Conservation (phyloP, 805 yeast genomes). For the Spathaspora hagerdaliae region DNA sequence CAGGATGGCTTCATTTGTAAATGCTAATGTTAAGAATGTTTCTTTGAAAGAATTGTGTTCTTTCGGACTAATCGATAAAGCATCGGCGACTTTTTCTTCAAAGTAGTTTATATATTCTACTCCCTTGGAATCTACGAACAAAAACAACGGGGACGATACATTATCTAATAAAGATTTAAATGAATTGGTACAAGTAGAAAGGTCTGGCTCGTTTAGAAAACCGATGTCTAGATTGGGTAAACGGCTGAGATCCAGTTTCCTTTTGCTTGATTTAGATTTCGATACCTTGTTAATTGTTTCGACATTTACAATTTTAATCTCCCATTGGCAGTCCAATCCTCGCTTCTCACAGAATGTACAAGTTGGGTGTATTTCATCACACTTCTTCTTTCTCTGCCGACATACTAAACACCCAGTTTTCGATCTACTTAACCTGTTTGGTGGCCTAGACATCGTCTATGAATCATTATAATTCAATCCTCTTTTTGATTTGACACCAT, state of each 20-base stretch:
- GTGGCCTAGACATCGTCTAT: too few relatives aligned
- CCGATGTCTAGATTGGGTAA: background rate
- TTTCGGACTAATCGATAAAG: slow-evolving; percentile 12
- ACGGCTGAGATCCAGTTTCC: background rate
- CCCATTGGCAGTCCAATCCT: slow-evolving; percentile 15
- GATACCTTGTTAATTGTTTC: background rate
- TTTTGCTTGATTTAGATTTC: slow-evolving; percentile 1
- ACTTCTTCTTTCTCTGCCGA: slow-evolving; percentile 17
- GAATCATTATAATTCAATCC: too few relatives aligned
- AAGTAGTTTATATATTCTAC: slow-evolving; percentile 15
- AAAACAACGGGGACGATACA: slow-evolving; percentile 10
- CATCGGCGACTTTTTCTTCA: slow-evolving; percentile 15
- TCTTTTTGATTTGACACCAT: too few relatives aligned
- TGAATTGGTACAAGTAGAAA: background rate
- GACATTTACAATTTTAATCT: slow-evolving; percentile 1
- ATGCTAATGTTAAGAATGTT: slow-evolving; percentile 20
- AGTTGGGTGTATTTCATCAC: slow-evolving; percentile 20
- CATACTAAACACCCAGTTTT: slow-evolving; percentile 18
- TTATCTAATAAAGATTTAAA: background rate
- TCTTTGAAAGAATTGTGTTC: slow-evolving; percentile 22
- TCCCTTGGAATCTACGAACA: slow-evolving; percentile 20
- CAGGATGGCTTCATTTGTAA: slow-evolving; percentile 18
- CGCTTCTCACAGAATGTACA: slow-evolving; percentile 16
- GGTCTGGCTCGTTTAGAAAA: background rate
- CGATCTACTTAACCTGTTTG: slow-evolving; percentile 7